phyloP scores from a whole-genome alignment of 495 filamentous ascomycete species.

The Thermothielavioides terrestris region DNA sequence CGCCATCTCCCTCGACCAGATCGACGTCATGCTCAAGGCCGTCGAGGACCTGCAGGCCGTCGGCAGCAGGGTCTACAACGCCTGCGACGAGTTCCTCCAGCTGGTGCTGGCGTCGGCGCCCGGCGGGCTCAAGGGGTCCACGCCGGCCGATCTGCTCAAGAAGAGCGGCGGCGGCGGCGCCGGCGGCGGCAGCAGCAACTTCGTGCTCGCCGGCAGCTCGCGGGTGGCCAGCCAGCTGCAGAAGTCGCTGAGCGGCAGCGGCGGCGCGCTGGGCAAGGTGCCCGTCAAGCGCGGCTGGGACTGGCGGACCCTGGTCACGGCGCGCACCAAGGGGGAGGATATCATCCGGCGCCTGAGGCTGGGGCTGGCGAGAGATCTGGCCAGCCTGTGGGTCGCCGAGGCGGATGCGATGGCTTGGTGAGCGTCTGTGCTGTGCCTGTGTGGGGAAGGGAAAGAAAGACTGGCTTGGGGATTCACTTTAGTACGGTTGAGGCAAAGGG shows the following conservation, averaged over 20 bases:
- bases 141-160: constrained; percentile 56
- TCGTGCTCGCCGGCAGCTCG: constrained; percentile 59
- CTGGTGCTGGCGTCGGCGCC: constrained; percentile 39
- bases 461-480: no score
- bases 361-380: constrained; percentile 63
- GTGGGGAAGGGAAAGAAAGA: background rate
- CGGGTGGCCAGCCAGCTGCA: constrained; percentile 58
- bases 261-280: constrained; percentile 29
- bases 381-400: constrained; percentile 52
- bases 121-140: constrained; percentile 37
- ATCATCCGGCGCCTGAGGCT: constrained; percentile 62
- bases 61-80: constrained; percentile 55
- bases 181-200: constrained; percentile 37
- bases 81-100: constrained; percentile 63
- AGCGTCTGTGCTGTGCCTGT: background rate
- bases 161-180: constrained; percentile 52
- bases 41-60: constrained; percentile 78
- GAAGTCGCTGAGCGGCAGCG: constrained; percentile 36
- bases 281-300: constrained; percentile 67
- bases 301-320: constrained; percentile 60
- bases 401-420: constrained; percentile 35
- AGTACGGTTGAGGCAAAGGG: no score
- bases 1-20: constrained; percentile 52
- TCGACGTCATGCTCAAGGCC: constrained; percentile 66
- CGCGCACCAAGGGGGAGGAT: constrained; percentile 51